Evolutionary conservation across 345 rosid species (phyloP), one percentile per base, ranked within the genome.

Genomic region (Reutealis trisperma): DNA sequence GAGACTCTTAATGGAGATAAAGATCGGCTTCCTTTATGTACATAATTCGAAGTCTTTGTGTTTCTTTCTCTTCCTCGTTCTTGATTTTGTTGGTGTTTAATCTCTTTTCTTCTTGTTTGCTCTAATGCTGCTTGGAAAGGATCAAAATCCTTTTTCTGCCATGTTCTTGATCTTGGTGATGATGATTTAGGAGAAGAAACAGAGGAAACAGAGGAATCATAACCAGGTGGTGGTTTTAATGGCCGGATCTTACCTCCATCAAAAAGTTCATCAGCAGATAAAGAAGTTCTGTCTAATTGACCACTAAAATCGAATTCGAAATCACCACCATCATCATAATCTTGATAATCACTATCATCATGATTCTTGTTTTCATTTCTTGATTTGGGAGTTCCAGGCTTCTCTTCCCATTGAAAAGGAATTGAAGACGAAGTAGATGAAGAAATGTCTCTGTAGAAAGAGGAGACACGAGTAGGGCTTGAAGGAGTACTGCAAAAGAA

Each of bases 191-290:
- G 90, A 45, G 94, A 78, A 19, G 86, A 72, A 57, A 70, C 62
- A 4, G 76, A 27, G 6, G 92, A 69, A 42, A 15, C 75, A 22
- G 75, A 70, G 27, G 85, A 71, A 13, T 83, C 85, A 18, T 79
- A 75, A 0, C 82, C 80, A 14, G 90, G 87, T 0, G 93, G 82
- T 0, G 83, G 91, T 52, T 86, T 82, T 52, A 95, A 72, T 21
- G 97, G 99, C 42, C 88, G 80, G 79, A 95, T 95, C 82, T 90
- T 95, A 25, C 99, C 99, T 0, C 93, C 89, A 32, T 92, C 92
- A 58, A 95, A 95, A 21, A 95, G 92, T 84, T 95, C 98, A 37
- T 95, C 98, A 0, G 99, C 99, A 0, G 98, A 89, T 52, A 92
- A 86, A 37, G 93, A 89, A 55, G 84, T 79, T 63, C 88, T 83